Base-by-base conservation (phyloP, 2,329 filamentous ascomycete genomes). In the Aspergillus sergii region DNA sequence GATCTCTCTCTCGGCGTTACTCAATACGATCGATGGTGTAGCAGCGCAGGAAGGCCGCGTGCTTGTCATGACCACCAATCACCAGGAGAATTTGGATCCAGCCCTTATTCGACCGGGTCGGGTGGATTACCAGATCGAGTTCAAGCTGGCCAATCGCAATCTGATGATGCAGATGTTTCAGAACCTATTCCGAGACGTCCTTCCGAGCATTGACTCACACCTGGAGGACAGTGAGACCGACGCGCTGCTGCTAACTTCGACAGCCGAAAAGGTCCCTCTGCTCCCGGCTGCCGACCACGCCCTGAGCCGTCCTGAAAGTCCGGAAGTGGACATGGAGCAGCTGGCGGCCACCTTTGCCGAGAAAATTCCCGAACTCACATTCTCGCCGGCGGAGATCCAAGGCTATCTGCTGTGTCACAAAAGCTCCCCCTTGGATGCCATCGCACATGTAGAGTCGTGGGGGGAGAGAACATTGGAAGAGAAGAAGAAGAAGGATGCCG, bases 301-400 rank as follows among this genome's bases (percentile, higher is more conserved):
- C 9, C 3, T n/a, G 32, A 19, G 8, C 46, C 43, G 21, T 8
- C n/a, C 23, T 21, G 36, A 32, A 12, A 12, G 30, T 9, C 16
- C 43, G 19, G 54, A 32, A 8, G 19, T 57, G 7, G 71, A 78
- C 41, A 57, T 85, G 19, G 71, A 76, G 16, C 65, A 65, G 4
- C 73, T 85, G 61, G 82, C 83, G 3, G 64, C 73, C 3, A 64
- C 76, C 1, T 87, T 86, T 67, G 81, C 83, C 0, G 68, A 71
- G 1, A 60, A 69, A 23, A 61, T 86, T 9, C 83, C 83, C 0
- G 81, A 83, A 57, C 71, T 73, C 12, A 78, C 66, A 1, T 84
- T 86, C 64, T 82, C 81, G 5, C 84, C 84, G 0, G 83, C 84
- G 1, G 84, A 86, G 68, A 79, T 86, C 21, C 84, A 86, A 68